Evolutionary conservation across 2,329 filamentous ascomycete genomes (phyloP), one percentile per base, ranked within the genome.

Genomic region (Aspergillus felis): DNA sequence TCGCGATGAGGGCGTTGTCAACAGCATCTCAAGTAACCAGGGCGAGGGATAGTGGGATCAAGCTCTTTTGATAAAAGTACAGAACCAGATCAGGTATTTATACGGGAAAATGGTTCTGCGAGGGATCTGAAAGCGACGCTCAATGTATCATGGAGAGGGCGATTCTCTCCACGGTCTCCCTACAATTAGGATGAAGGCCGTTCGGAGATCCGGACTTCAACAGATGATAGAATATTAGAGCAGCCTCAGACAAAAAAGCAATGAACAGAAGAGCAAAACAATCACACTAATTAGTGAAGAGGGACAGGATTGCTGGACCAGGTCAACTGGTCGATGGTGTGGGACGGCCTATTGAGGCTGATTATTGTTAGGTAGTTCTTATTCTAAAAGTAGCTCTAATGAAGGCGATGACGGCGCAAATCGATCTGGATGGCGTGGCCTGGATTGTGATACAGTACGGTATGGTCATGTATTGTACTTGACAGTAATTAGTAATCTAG

Each of bases 61-160:
- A 24, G 12, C n/a, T 22, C 20, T 12, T 24, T 24, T 20, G 4
- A 44, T 12, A 17, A 47, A 14, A 47, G 22, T 47, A 14, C 22
- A 47, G 12, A 27, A 14, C n/a, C 22, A 12, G 24, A 47, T 27
- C 12, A 20, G 27, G 17, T 17, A 38, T 14, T 9, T 29, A 29
- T 29, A 9, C 9, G 20, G 17, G 20, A 25, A 50, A 50, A 22
- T 22, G 55, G 57, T 55, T 64, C 62, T 57, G 27, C 41, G 48
- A 56, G 57, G 61, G 58, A 56, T 55, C 47, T 46, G 46, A 42
- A 51, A 28, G 29, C 27, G 51, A 24, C 44, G 22, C 8, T 63
- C 53, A 62, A 55, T 42, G 52, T 54, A 57, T 57, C 64, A 63
- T 66, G 57, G 54, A 58, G 25, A 28, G 25, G 42, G 51, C n/a